phyloP scores from a whole-genome alignment of 352 stramenopile species.

The Globisporangium barbulae region DNA sequence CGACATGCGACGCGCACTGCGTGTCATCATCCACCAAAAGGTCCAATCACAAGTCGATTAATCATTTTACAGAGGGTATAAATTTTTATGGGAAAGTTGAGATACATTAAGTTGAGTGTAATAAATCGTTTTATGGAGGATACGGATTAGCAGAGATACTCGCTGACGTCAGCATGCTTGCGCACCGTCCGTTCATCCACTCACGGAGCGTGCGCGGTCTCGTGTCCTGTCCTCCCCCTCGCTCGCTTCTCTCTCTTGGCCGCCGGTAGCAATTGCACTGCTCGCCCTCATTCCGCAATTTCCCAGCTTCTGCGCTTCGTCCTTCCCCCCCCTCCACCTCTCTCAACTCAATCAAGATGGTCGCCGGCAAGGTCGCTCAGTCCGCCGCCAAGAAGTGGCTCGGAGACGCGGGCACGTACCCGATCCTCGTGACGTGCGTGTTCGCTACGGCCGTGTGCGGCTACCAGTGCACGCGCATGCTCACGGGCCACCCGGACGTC shows the following conservation, averaged over 20 bases:
- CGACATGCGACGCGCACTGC: no score
- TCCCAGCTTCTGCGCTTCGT: conserved; percentile 25
- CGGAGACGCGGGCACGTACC: conserved; percentile 74
- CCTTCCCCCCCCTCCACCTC: conserved; percentile 2
- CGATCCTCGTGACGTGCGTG: conserved; percentile 68
- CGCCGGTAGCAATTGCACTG: not conserved
- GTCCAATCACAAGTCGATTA: not conserved
- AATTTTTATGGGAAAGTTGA: not conserved
- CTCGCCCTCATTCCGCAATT: conserved; percentile 64
- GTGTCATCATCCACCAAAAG: conserved; percentile 3
- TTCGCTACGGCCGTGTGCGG: conserved; percentile 57
- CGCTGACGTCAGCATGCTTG: conserved; percentile 16
- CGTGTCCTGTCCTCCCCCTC: not conserved
- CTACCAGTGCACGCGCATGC: conserved; percentile 73
- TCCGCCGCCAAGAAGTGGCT: conserved; percentile 65
- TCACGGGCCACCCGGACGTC: conserved; percentile 66
- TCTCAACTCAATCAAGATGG: conserved; percentile 36
- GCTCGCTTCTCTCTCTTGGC: not conserved
- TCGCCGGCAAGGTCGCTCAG: conserved; percentile 41
- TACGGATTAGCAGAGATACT: not conserved
- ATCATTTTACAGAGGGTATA: conserved; percentile 8
- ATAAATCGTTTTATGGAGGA: not conserved
- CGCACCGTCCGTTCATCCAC: conserved; percentile 10
- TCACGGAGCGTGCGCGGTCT: no score
- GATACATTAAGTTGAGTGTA: not conserved